Base-by-base conservation (phyloP, 1,139 yeast genomes). In the Saccharomyces hybrid region DNA sequence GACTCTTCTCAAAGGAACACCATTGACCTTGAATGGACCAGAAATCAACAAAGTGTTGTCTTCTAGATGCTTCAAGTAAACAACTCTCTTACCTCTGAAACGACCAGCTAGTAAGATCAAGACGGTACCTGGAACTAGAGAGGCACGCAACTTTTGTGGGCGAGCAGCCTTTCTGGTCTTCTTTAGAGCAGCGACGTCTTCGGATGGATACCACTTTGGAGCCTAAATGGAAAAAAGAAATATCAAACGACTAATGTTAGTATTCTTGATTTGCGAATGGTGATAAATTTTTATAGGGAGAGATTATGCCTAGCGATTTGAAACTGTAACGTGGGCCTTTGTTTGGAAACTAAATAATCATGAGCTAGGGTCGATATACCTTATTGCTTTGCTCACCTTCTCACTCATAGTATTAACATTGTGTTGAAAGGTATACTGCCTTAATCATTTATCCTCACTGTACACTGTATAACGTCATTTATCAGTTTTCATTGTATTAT, bases 41-140 rank as follows among this genome's bases (percentile, higher is more conserved):
- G 97, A 81, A 66, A 93, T 97, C 76, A 93, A 88, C 74, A 95
- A 83, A 67, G 98, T 93, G 91, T 88, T 89, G 86, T 95, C 99
- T 81, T 90, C 98, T 76, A 95, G 85, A 80, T 86, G 81, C 88
- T 93, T 93, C 77, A 93, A 86, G 90, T 87, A 88, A 64, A 93
- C 98, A 72, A 93, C 99, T 83, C 99, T 93, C 90, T 93, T 95
- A 78, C 99, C 99, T 82, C 99, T 88, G 96, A 90, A 93, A 81
- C 97, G 91, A 78, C 99, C 99, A 74, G 99, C 98, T 78, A 95
- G 86, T 77, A 93, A 83, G 79, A 93, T 93, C 77, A 93, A 84
- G 71, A 93, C 97, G 74, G 99, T 88, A 78, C 99, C 99, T 78
- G 98, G 98, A 69, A 88, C 96, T 75, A 93, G 83, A 66, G 98